phyloP scores from a whole-genome alignment of 2,329 filamentous ascomycete genomes.

The Pestalotiopsis fici region DNA sequence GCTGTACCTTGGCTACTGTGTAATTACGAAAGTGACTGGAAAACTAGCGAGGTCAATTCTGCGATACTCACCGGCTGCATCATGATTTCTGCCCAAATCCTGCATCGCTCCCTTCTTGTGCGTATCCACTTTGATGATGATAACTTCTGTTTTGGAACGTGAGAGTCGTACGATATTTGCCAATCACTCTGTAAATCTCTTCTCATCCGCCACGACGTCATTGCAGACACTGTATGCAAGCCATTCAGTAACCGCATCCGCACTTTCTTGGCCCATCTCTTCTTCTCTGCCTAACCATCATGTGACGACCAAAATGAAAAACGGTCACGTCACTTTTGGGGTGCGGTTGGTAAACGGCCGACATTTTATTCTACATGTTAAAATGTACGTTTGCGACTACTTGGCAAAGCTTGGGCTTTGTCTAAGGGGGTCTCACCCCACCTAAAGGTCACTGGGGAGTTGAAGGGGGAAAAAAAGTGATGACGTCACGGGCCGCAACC shows the following conservation, averaged over 20 bases:
- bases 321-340: too few relatives aligned
- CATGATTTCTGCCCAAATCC: neutral
- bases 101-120: neutral
- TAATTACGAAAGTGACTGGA: neutral
- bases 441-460: too few relatives aligned
- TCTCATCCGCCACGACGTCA: neutral
- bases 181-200: neutral
- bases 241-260: neutral
- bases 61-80: neutral
- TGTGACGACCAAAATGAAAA: neutral
- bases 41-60: neutral
- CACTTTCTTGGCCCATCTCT: neutral
- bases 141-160: neutral
- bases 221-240: neutral
- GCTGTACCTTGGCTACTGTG: neutral
- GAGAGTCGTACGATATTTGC: neutral
- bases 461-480: neutral
- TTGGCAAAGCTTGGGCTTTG: too few relatives aligned
- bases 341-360: too few relatives aligned
- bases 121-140: neutral
- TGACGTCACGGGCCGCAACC: neutral
- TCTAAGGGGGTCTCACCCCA: too few relatives aligned
- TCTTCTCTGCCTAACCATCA: neutral
- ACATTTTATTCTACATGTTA: too few relatives aligned
- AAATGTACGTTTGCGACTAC: too few relatives aligned